These are phyloP conservation scores for Blepharisma undulans DNA, from an alignment of 169 alveolate species.

Conservation along the genomic window DNA sequence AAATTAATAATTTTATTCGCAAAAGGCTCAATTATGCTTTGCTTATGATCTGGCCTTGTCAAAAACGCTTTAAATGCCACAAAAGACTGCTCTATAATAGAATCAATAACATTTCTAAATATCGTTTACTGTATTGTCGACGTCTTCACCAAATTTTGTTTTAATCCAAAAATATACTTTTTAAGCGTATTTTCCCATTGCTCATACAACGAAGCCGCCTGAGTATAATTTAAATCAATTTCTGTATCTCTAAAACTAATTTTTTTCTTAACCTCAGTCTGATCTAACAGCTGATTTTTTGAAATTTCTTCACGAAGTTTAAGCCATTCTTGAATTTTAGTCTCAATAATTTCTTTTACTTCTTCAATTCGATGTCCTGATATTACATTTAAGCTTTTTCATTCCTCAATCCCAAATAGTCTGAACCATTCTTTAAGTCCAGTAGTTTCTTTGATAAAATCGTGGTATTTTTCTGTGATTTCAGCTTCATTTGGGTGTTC, in stretches of 20 bases:
- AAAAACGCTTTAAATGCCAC: not conserved
- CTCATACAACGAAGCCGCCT: not conserved
- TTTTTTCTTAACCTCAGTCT: not conserved
- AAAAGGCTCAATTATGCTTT: slow-evolving; percentile 19
- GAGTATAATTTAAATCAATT: not conserved
- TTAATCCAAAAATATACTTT: not conserved
- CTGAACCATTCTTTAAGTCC: not conserved
- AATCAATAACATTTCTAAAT: not conserved
- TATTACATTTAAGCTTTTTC: not conserved
- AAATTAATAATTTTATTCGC: not conserved
- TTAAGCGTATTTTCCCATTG: not conserved
- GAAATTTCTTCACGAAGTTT: slow-evolving; percentile 10
- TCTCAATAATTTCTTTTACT: slow-evolving; percentile 12
- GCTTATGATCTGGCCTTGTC: slow-evolving; percentile 34
- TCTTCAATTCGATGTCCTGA: not conserved
- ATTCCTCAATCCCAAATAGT: not conserved
- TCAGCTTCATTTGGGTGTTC: slow-evolving; percentile 44
- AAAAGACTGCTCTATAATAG: not conserved
- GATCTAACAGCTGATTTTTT: not conserved
- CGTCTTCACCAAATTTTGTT: not conserved
- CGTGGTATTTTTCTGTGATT: not conserved
- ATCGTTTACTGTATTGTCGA: not conserved
- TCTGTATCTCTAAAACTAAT: not conserved
- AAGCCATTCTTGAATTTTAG: slow-evolving; percentile 13
- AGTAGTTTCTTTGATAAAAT: not conserved